These are phyloP conservation scores for Ascosphaera acerosa DNA, from an alignment of 2,329 filamentous ascomycete genomes.

Conservation along the genomic window DNA sequence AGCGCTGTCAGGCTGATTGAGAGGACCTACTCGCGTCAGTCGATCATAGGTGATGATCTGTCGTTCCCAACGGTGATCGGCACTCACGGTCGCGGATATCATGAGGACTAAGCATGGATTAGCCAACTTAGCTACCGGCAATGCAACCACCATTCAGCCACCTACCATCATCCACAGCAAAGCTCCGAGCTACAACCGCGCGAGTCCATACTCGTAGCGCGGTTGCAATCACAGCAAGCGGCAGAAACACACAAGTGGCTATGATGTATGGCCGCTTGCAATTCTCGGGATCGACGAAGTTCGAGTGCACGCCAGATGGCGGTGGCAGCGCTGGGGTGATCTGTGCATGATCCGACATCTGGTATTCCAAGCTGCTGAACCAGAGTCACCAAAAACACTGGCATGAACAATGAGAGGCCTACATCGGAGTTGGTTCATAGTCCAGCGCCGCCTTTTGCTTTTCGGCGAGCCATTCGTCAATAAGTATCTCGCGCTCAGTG, in stretches of 20 bases:
- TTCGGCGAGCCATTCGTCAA: no score
- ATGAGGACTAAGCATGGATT: slow-evolving; percentile 2
- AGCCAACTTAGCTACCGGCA: no score
- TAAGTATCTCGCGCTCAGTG: no score
- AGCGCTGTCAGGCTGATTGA: slow-evolving; percentile 4
- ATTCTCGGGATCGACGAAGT: slow-evolving; percentile 10
- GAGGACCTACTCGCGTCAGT: not conserved
- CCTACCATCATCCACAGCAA: slow-evolving; percentile 10
- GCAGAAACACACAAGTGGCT: slow-evolving; percentile 10
- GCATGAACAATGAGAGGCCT: no score
- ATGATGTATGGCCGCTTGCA: slow-evolving; percentile 8
- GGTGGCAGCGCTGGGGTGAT: slow-evolving; percentile 9
- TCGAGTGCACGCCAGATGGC: slow-evolving; percentile 8
- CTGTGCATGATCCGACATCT: slow-evolving; percentile 1
- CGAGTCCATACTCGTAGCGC: slow-evolving; percentile 9
- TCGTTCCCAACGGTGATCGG: no score
- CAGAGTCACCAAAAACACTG: no score
- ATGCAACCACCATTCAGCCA: no score
- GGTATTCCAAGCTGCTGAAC: no score
- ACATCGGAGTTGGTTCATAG: no score
- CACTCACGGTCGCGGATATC: slow-evolving; percentile 2
- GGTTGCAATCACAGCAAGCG: slow-evolving; percentile 7
- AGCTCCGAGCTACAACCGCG: slow-evolving; percentile 8
- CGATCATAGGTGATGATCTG: no score
- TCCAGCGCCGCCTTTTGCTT: no score